These are phyloP conservation scores for Rhizomucor miehei DNA, from an alignment of 371 early-diverging fungal species.

Conservation along the genomic window DNA sequence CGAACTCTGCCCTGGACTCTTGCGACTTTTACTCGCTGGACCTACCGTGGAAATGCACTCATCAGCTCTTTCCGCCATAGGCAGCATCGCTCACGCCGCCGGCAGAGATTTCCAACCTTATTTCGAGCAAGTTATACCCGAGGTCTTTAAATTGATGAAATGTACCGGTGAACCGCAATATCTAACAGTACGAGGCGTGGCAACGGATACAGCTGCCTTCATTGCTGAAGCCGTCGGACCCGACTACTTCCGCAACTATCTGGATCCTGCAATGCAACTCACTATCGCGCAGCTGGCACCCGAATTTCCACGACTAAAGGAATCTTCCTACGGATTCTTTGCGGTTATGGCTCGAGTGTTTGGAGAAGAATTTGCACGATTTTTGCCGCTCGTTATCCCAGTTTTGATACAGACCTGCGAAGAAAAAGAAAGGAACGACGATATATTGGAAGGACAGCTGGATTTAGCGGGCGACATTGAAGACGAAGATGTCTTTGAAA, in stretches of 20 bases:
- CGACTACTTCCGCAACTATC: conserved; percentile 75
- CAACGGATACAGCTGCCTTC: conserved; percentile 83
- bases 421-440: conserved; percentile 63
- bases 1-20: conserved; percentile 75
- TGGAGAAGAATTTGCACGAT: conserved; percentile 79
- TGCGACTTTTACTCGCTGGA: conserved; percentile 65
- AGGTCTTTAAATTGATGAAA: conserved; percentile 71
- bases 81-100: conserved; percentile 86
- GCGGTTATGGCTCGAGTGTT: conserved; percentile 80
- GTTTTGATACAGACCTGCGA: conserved; percentile 72
- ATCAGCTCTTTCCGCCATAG: conserved; percentile 80
- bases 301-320: conserved; percentile 72
- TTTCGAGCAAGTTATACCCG: conserved; percentile 70
- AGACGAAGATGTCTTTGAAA: conserved; percentile 50
- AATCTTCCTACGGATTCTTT: conserved; percentile 87
- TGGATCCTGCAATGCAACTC: conserved; percentile 69
- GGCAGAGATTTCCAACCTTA: conserved; percentile 76
- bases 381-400: conserved; percentile 72
- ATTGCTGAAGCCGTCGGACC: conserved; percentile 88
- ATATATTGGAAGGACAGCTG: conserved; percentile 42
- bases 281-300: conserved; percentile 77
- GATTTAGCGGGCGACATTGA: conserved; percentile 41
- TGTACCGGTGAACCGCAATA: conserved; percentile 66
- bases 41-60: conserved; percentile 63
- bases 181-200: conserved; percentile 69